Conservation (phyloP, 306 rosid species). For the Lupinus albus region DNA sequence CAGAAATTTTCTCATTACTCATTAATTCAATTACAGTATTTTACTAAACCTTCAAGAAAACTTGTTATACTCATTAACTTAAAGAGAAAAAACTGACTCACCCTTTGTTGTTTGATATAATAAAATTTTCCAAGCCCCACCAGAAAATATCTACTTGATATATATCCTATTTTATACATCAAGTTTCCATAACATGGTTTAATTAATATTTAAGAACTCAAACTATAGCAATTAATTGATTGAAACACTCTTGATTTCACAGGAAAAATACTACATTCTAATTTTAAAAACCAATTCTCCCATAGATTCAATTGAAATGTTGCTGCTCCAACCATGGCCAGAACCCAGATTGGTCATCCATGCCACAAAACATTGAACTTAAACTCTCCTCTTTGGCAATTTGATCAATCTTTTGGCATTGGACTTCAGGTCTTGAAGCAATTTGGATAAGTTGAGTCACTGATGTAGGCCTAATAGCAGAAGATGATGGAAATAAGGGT, state of each 20-base stretch:
- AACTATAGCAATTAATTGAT: constrained; percentile 40
- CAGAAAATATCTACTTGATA: constrained; percentile 53
- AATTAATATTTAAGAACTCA: constrained; percentile 41
- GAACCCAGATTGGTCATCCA: constrained; percentile 92
- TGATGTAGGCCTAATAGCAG: constrained; percentile 60
- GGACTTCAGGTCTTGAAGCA: constrained; percentile 73
- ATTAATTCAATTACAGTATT: no score
- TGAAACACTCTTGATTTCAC: constrained; percentile 49
- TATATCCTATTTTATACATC: constrained; percentile 64
- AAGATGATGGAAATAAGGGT: constrained; percentile 59
- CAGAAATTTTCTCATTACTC: no score
- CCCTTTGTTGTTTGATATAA: constrained; percentile 54
- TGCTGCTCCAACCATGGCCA: constrained; percentile 99
- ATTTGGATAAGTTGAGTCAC: constrained; percentile 81
- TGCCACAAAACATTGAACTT: constrained; percentile 82
- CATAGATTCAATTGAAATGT: constrained; percentile 66
- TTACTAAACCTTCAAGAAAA: constrained; percentile 36
- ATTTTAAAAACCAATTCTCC: constrained; percentile 30
- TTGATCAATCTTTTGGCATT: constrained; percentile 71
- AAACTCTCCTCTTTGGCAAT: constrained; percentile 78
- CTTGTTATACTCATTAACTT: constrained; percentile 1
- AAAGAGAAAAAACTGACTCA: constrained; percentile 30
- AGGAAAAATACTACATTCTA: constrained; percentile 39
- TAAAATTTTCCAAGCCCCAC: constrained; percentile 45
- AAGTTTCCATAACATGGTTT: constrained; percentile 52